Evolutionary conservation across 176 grass and related monocot species (phyloP), one percentile per base, ranked within the genome.

Genomic region (Zea luxurians): DNA sequence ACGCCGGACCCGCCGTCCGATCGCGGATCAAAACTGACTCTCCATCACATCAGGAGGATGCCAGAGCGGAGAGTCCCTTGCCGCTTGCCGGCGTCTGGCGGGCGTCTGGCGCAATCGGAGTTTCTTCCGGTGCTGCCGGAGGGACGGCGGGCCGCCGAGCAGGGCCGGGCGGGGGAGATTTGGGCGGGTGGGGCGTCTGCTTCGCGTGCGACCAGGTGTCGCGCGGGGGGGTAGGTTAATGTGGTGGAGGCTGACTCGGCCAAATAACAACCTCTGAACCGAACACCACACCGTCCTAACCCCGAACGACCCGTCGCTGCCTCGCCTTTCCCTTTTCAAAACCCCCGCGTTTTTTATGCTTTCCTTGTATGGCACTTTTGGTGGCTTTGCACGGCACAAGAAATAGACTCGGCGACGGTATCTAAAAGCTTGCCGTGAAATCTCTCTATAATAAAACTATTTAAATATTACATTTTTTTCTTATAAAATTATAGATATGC

Each of bases 161-260:
- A 27, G 10, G 21, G 46, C 21, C 21, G 18, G 3, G 70, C 0
- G 13, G 10, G 36, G 50, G 52, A 20, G 82, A 70, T 49, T 41
- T 9, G 35, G 55, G 4, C 1, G 47, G 82, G 77, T 84, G 58
- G 77, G 47, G 71, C 18, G 58, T 88, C 71, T 3, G 80, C 70
- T 42, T 84, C 71, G 76, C 58, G 77, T 21, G 76, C 64, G 62
- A 67, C 64, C 82, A 42, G 81, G 64, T 55, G 81, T 76, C 48
- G 57, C 52, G 13, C 13, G 7, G 48, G 48, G 48, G 21, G 73
- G 46, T 68, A 76, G 77, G 48, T 68, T 43, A 21, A 13, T 10
- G 48, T 16, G 38, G 48, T 77, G 82, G 82, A 71, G 10, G 59
- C 42, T 80, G 86, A 84, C 64, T 48, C 48, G 71, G 82, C 82